Conservation (phyloP, 192 early-diverging fungal genomes). For the Piromyces finnis region DNA sequence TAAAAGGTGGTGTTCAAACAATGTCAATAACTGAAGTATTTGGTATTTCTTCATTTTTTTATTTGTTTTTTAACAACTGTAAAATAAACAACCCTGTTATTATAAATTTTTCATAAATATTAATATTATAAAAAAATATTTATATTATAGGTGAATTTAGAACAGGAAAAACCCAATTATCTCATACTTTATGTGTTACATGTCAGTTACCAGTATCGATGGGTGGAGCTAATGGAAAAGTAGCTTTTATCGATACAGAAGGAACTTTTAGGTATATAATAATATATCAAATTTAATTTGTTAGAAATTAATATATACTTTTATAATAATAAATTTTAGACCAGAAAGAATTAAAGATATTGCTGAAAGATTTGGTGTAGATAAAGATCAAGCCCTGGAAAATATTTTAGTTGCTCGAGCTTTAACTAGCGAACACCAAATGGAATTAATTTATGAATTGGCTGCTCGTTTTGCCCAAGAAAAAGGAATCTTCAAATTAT, state of each 20-base stretch:
- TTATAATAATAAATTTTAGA: no score
- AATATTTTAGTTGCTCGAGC: slow-evolving; percentile 66
- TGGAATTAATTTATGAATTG: slow-evolving; percentile 56
- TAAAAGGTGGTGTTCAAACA: slow-evolving; percentile 47
- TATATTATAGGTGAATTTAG: slow-evolving; percentile 36
- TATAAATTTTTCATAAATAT: not conserved
- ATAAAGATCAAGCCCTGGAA: slow-evolving; percentile 42
- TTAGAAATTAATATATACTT: no score
- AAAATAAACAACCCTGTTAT: no score
- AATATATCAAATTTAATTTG: no score
- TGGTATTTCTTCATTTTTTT: slow-evolving; percentile 10
- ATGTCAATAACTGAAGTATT: slow-evolving; percentile 75
- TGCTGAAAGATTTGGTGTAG: slow-evolving; percentile 44
- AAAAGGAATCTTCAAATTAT: slow-evolving; percentile 29
- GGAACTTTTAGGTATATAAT: slow-evolving; percentile 59
- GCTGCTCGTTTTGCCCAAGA: slow-evolving; percentile 48
- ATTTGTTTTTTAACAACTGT: no score
- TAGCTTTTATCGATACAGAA: slow-evolving; percentile 38
- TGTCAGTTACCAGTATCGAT: slow-evolving; percentile 47
- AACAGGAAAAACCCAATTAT: slow-evolving; percentile 71
- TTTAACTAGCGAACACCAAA: slow-evolving; percentile 68
- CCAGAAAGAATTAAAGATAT: slow-evolving; percentile 60
- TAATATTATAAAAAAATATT: not conserved
- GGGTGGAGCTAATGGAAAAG: slow-evolving; percentile 59
- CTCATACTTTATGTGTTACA: slow-evolving; percentile 58